These are phyloP conservation scores for Mortierella sp. DNA, from an alignment of 371 early-diverging fungal species.

Conservation along the genomic window DNA sequence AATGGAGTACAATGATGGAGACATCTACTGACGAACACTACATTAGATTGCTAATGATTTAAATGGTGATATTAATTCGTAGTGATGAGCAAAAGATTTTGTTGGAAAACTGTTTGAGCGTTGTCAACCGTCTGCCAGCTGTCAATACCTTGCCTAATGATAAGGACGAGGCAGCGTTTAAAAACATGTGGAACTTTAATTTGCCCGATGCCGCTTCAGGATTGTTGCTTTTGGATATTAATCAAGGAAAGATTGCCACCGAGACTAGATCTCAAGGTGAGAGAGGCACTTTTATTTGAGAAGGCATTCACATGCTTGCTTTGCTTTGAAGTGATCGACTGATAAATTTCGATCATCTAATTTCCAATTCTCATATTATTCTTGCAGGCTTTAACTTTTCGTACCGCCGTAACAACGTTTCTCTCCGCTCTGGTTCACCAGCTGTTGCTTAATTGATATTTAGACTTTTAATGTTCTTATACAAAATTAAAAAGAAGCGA, in stretches of 20 bases:
- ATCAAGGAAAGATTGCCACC: constrained; percentile 61
- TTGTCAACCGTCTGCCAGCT: constrained; percentile 63
- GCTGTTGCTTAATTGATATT: constrained; percentile 27
- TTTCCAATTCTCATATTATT: neutral
- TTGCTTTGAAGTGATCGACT: too few relatives aligned
- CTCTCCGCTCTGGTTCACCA: constrained; percentile 50
- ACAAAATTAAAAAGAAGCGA: neutral
- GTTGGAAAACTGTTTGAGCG: constrained; percentile 67
- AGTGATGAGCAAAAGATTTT: constrained; percentile 67
- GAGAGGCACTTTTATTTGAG: too few relatives aligned
- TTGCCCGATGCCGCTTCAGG: constrained; percentile 75
- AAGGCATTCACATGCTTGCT: too few relatives aligned
- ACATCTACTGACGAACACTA: neutral
- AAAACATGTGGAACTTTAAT: constrained; percentile 80
- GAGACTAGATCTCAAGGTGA: constrained; percentile 69
- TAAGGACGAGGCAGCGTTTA: constrained; percentile 68
- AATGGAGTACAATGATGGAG: neutral
- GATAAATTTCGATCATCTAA: neutral
- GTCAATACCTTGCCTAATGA: constrained; percentile 57
- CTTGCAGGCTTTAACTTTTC: constrained; percentile 66
- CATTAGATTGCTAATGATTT: neutral
- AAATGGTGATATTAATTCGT: neutral
- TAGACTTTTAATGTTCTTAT: neutral
- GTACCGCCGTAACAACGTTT: constrained; percentile 63
- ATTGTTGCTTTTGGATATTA: constrained; percentile 65